Evolutionary conservation across 2,329 filamentous ascomycete species (phyloP), one percentile per base, ranked within the genome.

Genomic region (Aspergillus pseudoviridinutans): DNA sequence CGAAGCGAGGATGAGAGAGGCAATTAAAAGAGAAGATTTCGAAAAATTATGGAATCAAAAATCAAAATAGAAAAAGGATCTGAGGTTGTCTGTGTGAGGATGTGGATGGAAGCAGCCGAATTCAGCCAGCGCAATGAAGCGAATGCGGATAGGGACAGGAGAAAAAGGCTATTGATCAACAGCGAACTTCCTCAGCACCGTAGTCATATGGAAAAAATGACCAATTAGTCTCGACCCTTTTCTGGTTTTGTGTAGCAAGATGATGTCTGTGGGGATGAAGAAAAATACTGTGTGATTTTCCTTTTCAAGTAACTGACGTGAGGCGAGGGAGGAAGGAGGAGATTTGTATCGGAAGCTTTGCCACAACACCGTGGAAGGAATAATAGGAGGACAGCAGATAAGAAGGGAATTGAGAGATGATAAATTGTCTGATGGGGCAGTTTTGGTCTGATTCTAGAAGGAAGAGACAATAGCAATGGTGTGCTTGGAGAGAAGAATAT

Each of bases 131-230:
- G 32, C 14, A 56, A 57, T 24, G 27, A 49, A 29, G 49, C 44
- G 17, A 27, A 44, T 49, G 51, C 49, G 56, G 54, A 50, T 58
- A 55, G 50, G 59, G 59, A 56, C 54, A 57, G 58, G n/a, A 9
- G 12, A 10, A 22, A 32, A 59, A 50, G 41, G 41, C 55, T 58
- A 63, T 61, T 56, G 35, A 57, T 55, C 44, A 24, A 47, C 24
- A 14, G 51, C 54, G 53, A 49, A 0, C 32, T 38, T 17, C 14
- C 51, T 51, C 42, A 42, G 51, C 20, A 29, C 49, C 49, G 51
- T 51, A 49, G 51, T 20, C 63, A 62, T 61, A 65, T 64, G 61
- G 61, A 59, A 61, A 59, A 59, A 47, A 59, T 10, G 59, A 50
- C 50, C 53, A 54, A 57, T 55, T 28, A 38, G 55, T 58, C 41